Evolutionary conservation across 2,329 filamentous ascomycete genomes (phyloP).

Genomic region (Apiospora marii): DNA sequence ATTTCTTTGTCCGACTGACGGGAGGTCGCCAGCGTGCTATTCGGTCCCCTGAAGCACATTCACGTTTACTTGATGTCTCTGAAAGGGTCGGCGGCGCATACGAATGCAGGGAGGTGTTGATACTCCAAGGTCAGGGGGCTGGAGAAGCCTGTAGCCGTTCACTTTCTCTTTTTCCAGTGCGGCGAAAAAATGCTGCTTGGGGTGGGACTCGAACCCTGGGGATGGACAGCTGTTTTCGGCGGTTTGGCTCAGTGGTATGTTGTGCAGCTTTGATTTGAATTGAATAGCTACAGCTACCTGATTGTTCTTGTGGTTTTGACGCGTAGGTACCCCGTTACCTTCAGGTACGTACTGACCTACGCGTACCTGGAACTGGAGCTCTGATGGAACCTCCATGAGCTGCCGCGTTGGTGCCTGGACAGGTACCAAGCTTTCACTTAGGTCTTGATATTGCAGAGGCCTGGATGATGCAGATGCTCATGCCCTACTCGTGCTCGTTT

Average conservation of each 20-base stretch:
- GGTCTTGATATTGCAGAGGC: not conserved
- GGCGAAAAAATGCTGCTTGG: not conserved
- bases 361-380: not conserved
- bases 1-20: not conserved
- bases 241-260: not conserved
- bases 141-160: not conserved
- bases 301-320: not conserved
- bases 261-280: not conserved
- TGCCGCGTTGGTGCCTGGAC: not conserved
- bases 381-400: not conserved
- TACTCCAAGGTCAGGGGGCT: not conserved
- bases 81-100: not conserved
- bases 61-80: too few relatives aligned
- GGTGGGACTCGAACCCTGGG: not conserved
- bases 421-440: not conserved
- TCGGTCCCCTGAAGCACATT: too few relatives aligned
- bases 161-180: not conserved
- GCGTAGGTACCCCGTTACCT: not conserved
- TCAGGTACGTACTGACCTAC: not conserved
- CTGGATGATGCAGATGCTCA: not conserved
- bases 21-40: not conserved
- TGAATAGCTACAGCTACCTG: not conserved
- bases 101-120: not conserved
- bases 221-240: not conserved
- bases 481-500: not conserved